These are phyloP conservation scores for Trypanosoma congolense DNA, from an alignment of 208 protist genomes.

Conservation along the genomic window DNA sequence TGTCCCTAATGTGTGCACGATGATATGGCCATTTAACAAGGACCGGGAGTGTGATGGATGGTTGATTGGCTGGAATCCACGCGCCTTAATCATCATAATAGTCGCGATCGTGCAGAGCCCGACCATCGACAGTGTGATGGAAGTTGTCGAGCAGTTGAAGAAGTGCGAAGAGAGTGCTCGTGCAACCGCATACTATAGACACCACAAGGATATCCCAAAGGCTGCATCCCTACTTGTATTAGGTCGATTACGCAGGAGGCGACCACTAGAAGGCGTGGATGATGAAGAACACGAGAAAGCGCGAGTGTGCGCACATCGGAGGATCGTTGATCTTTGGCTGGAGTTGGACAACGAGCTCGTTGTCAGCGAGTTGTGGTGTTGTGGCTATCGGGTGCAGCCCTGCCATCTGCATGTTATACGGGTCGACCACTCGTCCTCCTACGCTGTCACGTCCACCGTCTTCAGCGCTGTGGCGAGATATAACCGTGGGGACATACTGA, in stretches of 20 bases:
- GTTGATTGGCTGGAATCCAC: slow-evolving; percentile 82
- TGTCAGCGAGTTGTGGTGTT: slow-evolving; percentile 78
- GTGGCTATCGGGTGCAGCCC: slow-evolving; percentile 70
- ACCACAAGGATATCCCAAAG: slow-evolving; percentile 1
- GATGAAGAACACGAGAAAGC: background rate
- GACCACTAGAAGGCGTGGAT: background rate
- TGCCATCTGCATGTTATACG: slow-evolving; percentile 81
- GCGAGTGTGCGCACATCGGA: slow-evolving; percentile 30
- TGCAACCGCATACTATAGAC: background rate
- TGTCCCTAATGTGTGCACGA: slow-evolving; percentile 55
- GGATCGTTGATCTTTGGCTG: slow-evolving; percentile 64
- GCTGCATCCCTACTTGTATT: slow-evolving; percentile 41
- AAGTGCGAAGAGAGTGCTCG: background rate
- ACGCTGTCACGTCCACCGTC: slow-evolving; percentile 37
- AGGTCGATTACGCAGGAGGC: slow-evolving; percentile 38
- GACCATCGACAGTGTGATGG: slow-evolving; percentile 30
- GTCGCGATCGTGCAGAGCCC: slow-evolving; percentile 43
- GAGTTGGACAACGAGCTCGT: slow-evolving; percentile 61
- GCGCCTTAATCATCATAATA: slow-evolving; percentile 63
- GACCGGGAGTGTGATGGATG: slow-evolving; percentile 27
- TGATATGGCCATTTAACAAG: slow-evolving; percentile 59
- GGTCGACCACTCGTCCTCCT: slow-evolving; percentile 35
- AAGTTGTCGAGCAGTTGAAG: slow-evolving; percentile 33
- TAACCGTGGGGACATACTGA: slow-evolving; percentile 41
- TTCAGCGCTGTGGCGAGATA: slow-evolving; percentile 69